These are phyloP conservation scores for Phytopythium sindhum DNA, from an alignment of 352 stramenopile genomes.

Conservation along the genomic window DNA sequence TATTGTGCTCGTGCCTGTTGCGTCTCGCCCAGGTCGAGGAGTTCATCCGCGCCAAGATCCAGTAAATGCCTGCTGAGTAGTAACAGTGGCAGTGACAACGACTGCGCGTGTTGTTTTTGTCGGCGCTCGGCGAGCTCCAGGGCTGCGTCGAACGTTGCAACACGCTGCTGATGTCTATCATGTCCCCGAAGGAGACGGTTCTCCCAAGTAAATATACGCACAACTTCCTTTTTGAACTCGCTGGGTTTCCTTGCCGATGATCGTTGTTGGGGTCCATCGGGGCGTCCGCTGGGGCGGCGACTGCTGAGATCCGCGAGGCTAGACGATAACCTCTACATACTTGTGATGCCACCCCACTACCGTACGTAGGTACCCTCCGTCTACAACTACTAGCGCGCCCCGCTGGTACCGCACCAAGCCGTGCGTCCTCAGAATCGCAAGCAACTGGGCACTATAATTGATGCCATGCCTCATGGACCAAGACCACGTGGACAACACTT, in stretches of 20 bases:
- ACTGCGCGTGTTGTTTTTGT: neutral
- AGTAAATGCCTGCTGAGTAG: neutral
- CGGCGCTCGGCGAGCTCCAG: neutral
- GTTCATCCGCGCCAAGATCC: conserved; percentile 53
- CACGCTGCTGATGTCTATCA: neutral
- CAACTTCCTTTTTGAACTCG: neutral
- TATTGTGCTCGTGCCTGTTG: no score
- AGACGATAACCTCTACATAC: no score
- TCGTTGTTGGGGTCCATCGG: no score
- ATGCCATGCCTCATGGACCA: neutral
- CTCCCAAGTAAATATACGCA: neutral
- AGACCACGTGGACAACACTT: neutral
- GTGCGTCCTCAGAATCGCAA: no score
- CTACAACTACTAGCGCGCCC: no score
- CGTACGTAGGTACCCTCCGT: no score
- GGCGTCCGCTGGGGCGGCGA: no score
- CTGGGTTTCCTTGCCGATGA: no score
- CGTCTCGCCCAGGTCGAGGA: conserved; percentile 34
- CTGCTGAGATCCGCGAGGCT: no score
- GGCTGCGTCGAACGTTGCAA: neutral
- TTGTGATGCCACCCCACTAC: no score
- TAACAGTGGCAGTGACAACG: neutral
- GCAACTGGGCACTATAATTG: no score
- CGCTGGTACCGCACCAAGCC: no score
- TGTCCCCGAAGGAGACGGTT: neutral